A percentile compares a stretch with the other conserved stretches of the same genome.
Conservation (phyloP, 805 yeast genomes). For the Pichia occidentalis region DNA sequence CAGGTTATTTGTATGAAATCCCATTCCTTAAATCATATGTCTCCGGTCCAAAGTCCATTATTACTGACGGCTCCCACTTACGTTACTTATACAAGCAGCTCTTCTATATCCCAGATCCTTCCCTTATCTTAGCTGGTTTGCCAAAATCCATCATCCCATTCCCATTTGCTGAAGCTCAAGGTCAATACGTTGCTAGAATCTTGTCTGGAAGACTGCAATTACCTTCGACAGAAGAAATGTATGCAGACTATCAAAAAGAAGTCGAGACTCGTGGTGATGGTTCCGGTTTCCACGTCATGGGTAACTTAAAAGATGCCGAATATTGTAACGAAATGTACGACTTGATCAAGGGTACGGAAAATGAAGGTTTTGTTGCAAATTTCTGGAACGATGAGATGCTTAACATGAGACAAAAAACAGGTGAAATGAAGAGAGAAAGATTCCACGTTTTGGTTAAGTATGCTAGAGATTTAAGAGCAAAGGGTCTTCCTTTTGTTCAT, state of each 20-base stretch:
- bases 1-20: constrained; percentile 64
- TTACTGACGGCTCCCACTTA: constrained; percentile 32
- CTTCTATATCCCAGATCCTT: constrained; percentile 40
- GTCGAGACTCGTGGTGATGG: constrained; percentile 40
- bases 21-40: constrained; percentile 48
- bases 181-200: constrained; percentile 36
- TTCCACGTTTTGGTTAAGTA: constrained; percentile 24
- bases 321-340: constrained; percentile 44
- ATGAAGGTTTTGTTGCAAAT: constrained; percentile 29
- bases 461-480: constrained; percentile 22
- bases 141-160: constrained; percentile 44
- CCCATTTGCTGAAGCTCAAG: constrained; percentile 45
- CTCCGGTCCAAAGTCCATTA: constrained; percentile 22
- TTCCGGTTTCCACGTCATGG: constrained; percentile 44
- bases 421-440: constrained; percentile 25
- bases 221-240: constrained; percentile 35
- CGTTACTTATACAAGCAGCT: constrained; percentile 40
- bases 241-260: constrained; percentile 28
- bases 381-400: constrained; percentile 25
- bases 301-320: constrained; percentile 51
- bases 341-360: constrained; percentile 32
- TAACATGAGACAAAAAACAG: constrained; percentile 23
- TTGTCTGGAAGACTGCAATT: constrained; percentile 37
- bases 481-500: constrained; percentile 22
- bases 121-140: constrained; percentile 36